A percentile compares a stretch with the other conserved stretches of the same genome.
phyloP scores from a whole-genome alignment of 345 rosid genomes.

The Alliaria petiolata region DNA sequence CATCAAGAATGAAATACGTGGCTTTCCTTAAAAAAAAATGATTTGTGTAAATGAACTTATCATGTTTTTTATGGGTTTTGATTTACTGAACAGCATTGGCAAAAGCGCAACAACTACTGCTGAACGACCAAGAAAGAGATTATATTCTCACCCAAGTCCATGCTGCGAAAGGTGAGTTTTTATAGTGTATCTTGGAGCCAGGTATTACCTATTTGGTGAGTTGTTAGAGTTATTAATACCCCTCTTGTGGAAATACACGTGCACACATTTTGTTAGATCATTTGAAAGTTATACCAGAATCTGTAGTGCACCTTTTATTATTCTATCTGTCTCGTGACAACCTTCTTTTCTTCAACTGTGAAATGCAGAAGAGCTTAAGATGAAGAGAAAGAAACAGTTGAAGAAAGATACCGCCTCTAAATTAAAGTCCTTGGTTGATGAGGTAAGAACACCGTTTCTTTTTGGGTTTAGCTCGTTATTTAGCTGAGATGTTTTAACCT shows the following conservation, averaged over 20 bases:
- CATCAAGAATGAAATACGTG: background rate
- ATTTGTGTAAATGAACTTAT: background rate
- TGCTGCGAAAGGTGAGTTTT: conserved; percentile 75
- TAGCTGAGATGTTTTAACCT: background rate
- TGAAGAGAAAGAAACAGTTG: conserved; percentile 90
- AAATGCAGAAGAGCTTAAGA: conserved; percentile 83
- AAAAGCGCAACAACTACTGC: conserved; percentile 84
- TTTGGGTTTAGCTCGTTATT: background rate
- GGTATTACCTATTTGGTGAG: conserved; percentile 9
- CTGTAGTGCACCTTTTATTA: background rate
- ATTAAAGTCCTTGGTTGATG: conserved; percentile 85
- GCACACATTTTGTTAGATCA: background rate
- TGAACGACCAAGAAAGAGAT: conserved; percentile 84
- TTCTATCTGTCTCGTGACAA: conserved; percentile 1
- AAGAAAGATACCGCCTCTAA: conserved; percentile 95
- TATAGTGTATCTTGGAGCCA: background rate
- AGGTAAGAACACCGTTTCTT: conserved; percentile 49
- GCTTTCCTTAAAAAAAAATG: too few species aligned
- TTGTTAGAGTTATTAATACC: background rate
- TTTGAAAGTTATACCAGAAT: background rate
- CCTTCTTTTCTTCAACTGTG: conserved; percentile 18
- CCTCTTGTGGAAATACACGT: too few species aligned
- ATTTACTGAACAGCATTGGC: conserved; percentile 69
- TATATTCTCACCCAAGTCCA: conserved; percentile 79
- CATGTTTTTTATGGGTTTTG: conserved; percentile 16